phyloP scores from a whole-genome alignment of 2,329 filamentous ascomycete genomes.

The Geosmithia flava region DNA sequence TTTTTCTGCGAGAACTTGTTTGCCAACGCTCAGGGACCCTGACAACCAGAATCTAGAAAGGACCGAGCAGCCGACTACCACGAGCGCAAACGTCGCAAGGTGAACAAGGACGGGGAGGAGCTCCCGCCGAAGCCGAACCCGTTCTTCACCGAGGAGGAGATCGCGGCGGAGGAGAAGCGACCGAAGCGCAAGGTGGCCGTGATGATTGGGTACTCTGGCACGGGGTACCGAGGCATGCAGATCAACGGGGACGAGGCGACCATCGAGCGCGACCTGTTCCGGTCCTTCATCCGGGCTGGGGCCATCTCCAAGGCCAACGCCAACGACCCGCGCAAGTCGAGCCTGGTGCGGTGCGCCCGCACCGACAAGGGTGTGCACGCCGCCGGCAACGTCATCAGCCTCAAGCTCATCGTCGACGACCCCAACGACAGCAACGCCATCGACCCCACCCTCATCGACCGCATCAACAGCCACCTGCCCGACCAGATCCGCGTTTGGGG shows the following conservation, averaged over 20 bases:
- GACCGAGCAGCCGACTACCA: constrained; percentile 17
- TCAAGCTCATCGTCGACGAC: constrained; percentile 95
- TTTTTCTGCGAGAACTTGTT: neutral
- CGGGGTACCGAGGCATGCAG: constrained; percentile 96
- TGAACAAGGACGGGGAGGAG: constrained; percentile 20
- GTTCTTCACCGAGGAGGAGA: constrained; percentile 59
- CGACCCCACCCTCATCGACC: constrained; percentile 80
- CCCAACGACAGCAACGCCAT: constrained; percentile 51
- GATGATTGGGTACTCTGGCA: constrained; percentile 89
- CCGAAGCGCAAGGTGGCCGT: constrained; percentile 97
- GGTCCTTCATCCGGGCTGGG: constrained; percentile 78
- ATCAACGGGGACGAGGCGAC: constrained; percentile 75
- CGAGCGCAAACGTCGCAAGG: constrained; percentile 27
- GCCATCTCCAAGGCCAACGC: constrained; percentile 96
- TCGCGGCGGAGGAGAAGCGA: constrained; percentile 71
- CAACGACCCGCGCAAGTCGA: constrained; percentile 91
- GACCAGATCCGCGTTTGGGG: constrained; percentile 94
- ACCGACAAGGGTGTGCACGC: constrained; percentile 98
- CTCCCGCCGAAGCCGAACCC: constrained; percentile 25
- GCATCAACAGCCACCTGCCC: constrained; percentile 78
- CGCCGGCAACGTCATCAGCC: constrained; percentile 84
- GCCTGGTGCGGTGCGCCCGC: constrained; percentile 81
- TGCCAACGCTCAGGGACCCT: constrained; percentile 9
- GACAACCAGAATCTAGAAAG: constrained; percentile 1
- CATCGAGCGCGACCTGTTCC: constrained; percentile 91